Base-by-base conservation (phyloP, 78 protist genomes). In the Dictyostelium firmibasis region DNA sequence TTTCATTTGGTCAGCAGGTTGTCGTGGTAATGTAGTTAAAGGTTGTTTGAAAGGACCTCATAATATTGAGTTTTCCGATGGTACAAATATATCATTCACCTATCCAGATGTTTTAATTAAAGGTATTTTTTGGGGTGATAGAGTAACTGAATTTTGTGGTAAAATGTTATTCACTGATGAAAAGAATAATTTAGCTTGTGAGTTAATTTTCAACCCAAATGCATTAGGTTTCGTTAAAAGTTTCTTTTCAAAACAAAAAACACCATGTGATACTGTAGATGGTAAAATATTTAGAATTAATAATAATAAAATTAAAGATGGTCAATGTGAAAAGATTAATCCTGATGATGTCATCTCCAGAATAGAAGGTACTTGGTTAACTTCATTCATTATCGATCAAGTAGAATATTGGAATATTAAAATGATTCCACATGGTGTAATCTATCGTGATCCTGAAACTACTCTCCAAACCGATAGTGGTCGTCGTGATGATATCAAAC, bases 331-430 rank as follows among this genome's bases (percentile, higher is more conserved):
- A n/a, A 41, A 41, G 7, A 53, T 33, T 14, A 57, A 67, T 10
- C 25, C 69, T 74, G 60, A 13, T 29, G 92, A 94, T 75, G 23
- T 78, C 0, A n/a, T 96, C 6, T 33, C 74, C 18, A 74, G 25
- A n/a, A 29, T 91, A 69, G 85, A 64, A 50, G 97, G 97, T 38
- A 67, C 96, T 2, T 96, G 97, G 97, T 64, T 96, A 20, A 92
- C 91, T 10, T 81, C 78, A 4, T 53, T 96, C 18, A 18, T 62
- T 33, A 41, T 96, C 64, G 86, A 60, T 60, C 69, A 64, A 72
- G 38, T 35, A 7, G 84, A 84, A 23, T 92, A 86, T 76, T 96
- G 97, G 97, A 84, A 92, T 27, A 33, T 79, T n/a, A 78, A 38
- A 38, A 91, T 86, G 86, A 36, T 85, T 4, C 85, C 87, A 47